Base-by-base conservation (phyloP, 441 rosid species). In the Eruca vesicaria region DNA sequence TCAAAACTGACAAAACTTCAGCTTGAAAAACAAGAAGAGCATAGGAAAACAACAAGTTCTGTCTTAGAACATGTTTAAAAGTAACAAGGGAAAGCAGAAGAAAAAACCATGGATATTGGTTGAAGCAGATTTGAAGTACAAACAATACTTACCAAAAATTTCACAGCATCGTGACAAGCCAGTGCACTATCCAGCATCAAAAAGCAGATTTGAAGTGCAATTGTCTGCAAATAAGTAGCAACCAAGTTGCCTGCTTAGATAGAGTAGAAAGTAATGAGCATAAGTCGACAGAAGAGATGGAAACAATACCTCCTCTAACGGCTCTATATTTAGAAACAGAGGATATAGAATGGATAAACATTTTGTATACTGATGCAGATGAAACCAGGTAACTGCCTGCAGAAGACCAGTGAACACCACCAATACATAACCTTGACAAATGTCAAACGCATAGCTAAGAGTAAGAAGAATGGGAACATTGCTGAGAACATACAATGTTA, bases 301-400 rank as follows among this genome's bases (percentile, higher is more conserved):
- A 50, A 38, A 74, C n/a, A 55, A 48, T 84, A 96, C 99, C 98
- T 96, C 98, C n/a, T 94, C 97, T 50, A 96, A 84, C 14, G 94
- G 95, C 73, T 80, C 86, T 12, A 96, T 94, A 73, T 92, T 94
- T 75, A 77, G 86, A 79, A 83, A 94, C 74, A 96, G 59, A 41
- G 99, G 97, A 81, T 87, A 90, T 68, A 94, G 78, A 84, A 94
- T 79, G 62, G 97, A 89, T 64, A 90, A 84, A 6, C 97, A 91
- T 84, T 90, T 94, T 15, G 82, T 64, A 81, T 87, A 89, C 76
- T 96, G 96, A 70, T 90, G 91, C 68, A 94, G 97, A 80, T 94
- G 98, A 81, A 90, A 94, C 98, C 98, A 94, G 56, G 88, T 81
- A 79, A 92, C 86, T 0, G 99, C 99, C 99, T 96, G 68, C 57